phyloP scores from a whole-genome alignment of 495 filamentous ascomycete genomes.

The Penicillium bialowiezense region DNA sequence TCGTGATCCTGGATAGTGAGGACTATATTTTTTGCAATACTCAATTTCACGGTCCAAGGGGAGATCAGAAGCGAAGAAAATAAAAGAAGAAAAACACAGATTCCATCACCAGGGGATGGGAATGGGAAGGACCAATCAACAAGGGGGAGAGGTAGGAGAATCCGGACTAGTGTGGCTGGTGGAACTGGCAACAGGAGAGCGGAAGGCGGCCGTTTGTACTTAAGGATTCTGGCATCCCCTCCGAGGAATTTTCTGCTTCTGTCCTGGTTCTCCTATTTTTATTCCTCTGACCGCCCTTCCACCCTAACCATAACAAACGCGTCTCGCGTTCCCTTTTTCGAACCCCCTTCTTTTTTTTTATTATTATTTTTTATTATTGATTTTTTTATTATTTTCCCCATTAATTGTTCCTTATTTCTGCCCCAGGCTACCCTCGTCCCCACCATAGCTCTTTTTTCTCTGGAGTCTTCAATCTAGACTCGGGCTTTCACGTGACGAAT shows the following conservation, averaged over 20 bases:
- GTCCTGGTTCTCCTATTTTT: slow-evolving; percentile 32
- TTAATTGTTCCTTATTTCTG: slow-evolving; percentile 1
- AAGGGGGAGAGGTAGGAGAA: slow-evolving; percentile 34
- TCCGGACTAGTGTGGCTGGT: slow-evolving; percentile 36
- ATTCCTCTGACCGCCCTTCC: slow-evolving; percentile 24
- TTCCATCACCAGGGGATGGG: slow-evolving; percentile 32
- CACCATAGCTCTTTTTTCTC: slow-evolving; percentile 6
- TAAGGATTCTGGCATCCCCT: slow-evolving; percentile 51
- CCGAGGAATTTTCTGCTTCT: slow-evolving; percentile 37
- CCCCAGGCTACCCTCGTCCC: slow-evolving; percentile 20
- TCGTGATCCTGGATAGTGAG: neutral
- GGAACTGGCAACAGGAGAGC: slow-evolving; percentile 40
- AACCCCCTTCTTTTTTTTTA: slow-evolving; percentile 3
- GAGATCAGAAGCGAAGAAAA: slow-evolving; percentile 1
- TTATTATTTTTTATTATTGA: slow-evolving; percentile 14
- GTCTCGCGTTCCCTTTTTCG: slow-evolving; percentile 28
- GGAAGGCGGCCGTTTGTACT: slow-evolving; percentile 46
- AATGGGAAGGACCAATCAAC: slow-evolving; percentile 15
- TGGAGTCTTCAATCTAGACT: slow-evolving; percentile 9
- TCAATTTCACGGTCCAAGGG: no score
- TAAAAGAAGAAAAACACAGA: neutral
- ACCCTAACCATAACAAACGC: slow-evolving; percentile 20
- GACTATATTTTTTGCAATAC: neutral
- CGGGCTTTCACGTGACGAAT: slow-evolving; percentile 38
- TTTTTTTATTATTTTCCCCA: slow-evolving; percentile 11